Evolutionary conservation across 495 filamentous ascomycete species (phyloP), one percentile per base, ranked within the genome.

Genomic region (Aspergillus egyptiacus): DNA sequence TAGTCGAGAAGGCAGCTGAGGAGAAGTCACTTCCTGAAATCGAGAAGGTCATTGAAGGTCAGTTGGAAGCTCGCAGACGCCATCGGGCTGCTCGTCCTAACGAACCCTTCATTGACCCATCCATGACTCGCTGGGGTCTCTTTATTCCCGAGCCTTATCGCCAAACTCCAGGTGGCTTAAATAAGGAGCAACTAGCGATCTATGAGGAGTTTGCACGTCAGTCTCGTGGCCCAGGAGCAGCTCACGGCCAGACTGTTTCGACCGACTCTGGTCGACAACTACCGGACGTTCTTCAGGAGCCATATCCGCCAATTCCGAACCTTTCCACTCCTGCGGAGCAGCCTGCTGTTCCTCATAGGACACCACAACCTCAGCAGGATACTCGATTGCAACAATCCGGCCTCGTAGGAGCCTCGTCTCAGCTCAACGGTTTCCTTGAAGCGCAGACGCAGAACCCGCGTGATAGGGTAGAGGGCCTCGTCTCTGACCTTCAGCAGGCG

Each of bases 151-250:
- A 90, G 54, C 91, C 91, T 6, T 97, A 85, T 71, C 86, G 90
- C 50, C 78, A 93, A 57, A 79, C 80, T 35, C 79, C 83, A 11
- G 79, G 78, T 31, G 93, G 94, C 6, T 72, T 99, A 24, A 97
- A 95, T 55, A 75, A 83, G 38, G 87, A 96, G 56, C 93, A 99
- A 62, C 79, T 96, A 72, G 86, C 85, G 11, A 91, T 99, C 34
- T 99, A 97, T 55, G 88, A 95, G 51, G 89, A 96, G 35, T 99
- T 99, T 65, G 88, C 86, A 5, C 78, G 89, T 34, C 87, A 91
- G 60, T 79, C 84, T 8, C 81, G 87, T 23, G 77, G 76, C 13
- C 70, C 80, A 1, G 55, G 44, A 37, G 48, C 77, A 6, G 71
- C 65, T 48, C 81, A 83, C 55, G 64, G 65, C n/a, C 75, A 74